Conservation (phyloP, 1,284 basidiomycete species). For the Ustanciosporium gigantosporum region DNA sequence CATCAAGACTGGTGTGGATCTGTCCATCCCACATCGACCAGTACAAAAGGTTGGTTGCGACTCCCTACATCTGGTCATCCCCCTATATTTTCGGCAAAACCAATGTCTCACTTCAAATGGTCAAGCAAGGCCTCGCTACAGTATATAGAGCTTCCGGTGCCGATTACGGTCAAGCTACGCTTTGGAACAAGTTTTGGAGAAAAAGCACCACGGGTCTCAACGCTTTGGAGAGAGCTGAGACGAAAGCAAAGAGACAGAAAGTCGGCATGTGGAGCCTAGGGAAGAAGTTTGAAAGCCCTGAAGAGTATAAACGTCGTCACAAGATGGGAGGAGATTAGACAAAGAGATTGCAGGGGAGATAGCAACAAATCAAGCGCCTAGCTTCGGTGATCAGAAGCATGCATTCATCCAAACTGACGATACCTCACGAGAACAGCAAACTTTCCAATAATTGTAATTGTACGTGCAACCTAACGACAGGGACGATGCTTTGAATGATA, state of each 20-base stretch:
- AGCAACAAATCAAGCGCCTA: too few relatives aligned
- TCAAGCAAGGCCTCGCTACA: slow-evolving; percentile 53
- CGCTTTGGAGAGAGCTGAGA: slow-evolving; percentile 44
- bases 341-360: too few relatives aligned
- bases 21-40: slow-evolving; percentile 57
- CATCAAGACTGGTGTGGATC: slow-evolving; percentile 26
- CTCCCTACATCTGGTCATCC: slow-evolving; percentile 52
- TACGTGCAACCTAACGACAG: too few relatives aligned
- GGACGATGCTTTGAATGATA: too few relatives aligned
- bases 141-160: slow-evolving; percentile 56
- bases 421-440: too few relatives aligned
- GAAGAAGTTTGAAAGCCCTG: slow-evolving; percentile 47
- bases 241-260: slow-evolving; percentile 29
- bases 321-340: slow-evolving; percentile 21
- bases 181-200: slow-evolving; percentile 39
- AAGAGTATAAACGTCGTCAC: slow-evolving; percentile 46
- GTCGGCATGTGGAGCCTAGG: slow-evolving; percentile 51
- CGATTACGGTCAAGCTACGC: slow-evolving; percentile 51
- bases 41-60: slow-evolving; percentile 57
- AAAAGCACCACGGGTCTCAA: slow-evolving; percentile 35
- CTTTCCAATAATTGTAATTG: too few relatives aligned
- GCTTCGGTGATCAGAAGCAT: too few relatives aligned
- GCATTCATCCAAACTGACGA: too few relatives aligned
- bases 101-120: slow-evolving; percentile 53
- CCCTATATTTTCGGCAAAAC: slow-evolving; percentile 58